Evolutionary conservation across 805 yeast genomes (phyloP), one percentile per base, ranked within the genome.

Genomic region (Zygosaccharomyces siamensis): DNA sequence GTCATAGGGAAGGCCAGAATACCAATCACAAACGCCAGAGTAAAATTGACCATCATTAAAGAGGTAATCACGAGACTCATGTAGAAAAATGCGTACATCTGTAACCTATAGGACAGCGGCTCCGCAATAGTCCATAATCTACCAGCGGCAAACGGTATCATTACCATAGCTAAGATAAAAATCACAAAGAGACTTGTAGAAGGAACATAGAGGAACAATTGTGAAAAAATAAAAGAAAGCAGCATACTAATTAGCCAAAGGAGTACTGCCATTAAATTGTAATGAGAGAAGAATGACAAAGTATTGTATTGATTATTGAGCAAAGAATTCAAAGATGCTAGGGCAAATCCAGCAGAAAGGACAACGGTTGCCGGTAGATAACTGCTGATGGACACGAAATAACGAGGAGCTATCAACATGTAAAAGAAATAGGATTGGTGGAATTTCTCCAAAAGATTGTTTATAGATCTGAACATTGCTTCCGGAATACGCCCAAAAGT

Each of bases 371-470:
- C 74, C 1, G 98, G 98, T 45, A 93, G 71, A 63, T 92, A 93
- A 16, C 95, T 88, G 3, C 96, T 97, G 54, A 93, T 90, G 4
- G 97, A 88, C 14, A 93, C 96, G 71, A 93, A 93, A 49, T 77
- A 67, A 48, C 76, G 71, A 21, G 97, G 95, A 0, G 88, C 79
- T 43, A 93, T 67, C 69, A 93, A 65, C 56, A 92, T 74, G 69
- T 92, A 93, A 63, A 90, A 93, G 73, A 93, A 93, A 61, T 89
- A 93, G 1, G 97, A 88, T 68, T 93, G 99, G 68, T 93, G 99
- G 68, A 92, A 92, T 64, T 92, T 95, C 66, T 93, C 99, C 33
- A 92, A 72, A 56, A 93, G 74, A 64, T 93, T 93, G 70, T 93
- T 93, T 32, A 93, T 86, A 0, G 96, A 83, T 52, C 99, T 78